phyloP scores from a whole-genome alignment of 2,329 filamentous ascomycete species.

The Aspergillus udagawae region DNA sequence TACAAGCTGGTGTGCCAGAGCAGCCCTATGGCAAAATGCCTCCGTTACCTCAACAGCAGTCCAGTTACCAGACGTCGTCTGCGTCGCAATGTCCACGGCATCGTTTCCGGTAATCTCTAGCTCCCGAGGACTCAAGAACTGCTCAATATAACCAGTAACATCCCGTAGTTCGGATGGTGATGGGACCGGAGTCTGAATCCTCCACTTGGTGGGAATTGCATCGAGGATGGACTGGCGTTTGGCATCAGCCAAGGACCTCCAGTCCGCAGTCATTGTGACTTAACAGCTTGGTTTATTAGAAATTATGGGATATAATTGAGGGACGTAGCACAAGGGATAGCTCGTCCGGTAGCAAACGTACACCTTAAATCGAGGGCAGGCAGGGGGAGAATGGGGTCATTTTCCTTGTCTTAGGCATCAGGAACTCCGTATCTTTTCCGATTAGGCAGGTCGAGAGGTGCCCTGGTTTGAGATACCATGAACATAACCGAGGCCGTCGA shows the following conservation, averaged over 20 bases:
- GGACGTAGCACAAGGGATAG: not conserved
- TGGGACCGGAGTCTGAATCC: conserved; percentile 45
- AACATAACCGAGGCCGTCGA: not conserved
- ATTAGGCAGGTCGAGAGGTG: not conserved
- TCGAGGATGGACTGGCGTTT: conserved; percentile 54
- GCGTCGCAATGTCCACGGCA: conserved; percentile 53
- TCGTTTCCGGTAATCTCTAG: conserved; percentile 60
- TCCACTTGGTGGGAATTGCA: conserved; percentile 57
- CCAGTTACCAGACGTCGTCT: conserved; percentile 54
- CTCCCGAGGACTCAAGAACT: conserved; percentile 52
- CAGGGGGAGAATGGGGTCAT: not conserved
- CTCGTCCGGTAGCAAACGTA: not conserved
- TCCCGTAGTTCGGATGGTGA: conserved; percentile 51
- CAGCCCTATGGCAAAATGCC: conserved; percentile 55
- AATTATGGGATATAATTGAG: not conserved
- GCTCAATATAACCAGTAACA: conserved; percentile 56
- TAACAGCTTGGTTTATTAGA: not conserved
- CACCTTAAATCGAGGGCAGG: not conserved
- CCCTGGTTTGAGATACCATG: not conserved
- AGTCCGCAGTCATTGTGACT: conserved; percentile 30
- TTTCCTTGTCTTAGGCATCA: not conserved
- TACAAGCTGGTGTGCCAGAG: conserved; percentile 58
- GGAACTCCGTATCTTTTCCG: not conserved
- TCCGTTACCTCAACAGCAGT: conserved; percentile 53
- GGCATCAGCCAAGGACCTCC: conserved; percentile 48